These are phyloP conservation scores for Millerozyma acaciae DNA, from an alignment of 805 yeast genomes.

Conservation along the genomic window DNA sequence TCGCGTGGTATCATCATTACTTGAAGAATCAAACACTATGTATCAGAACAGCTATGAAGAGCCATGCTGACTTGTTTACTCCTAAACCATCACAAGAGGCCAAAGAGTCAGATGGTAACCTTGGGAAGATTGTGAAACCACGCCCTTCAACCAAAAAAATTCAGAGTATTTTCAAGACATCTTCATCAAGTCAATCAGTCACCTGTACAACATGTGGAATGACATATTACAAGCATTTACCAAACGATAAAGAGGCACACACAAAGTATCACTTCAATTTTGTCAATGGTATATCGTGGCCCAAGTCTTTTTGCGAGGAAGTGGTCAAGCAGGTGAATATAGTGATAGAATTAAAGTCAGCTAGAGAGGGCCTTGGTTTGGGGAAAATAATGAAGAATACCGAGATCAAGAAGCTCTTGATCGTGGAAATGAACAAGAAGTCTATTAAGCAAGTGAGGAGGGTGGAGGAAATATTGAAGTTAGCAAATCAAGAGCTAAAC, in stretches of 20 bases:
- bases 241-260: constrained; percentile 46
- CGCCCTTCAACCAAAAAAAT: no score
- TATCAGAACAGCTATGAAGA: background rate
- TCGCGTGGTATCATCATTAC: no score
- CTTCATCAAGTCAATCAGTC: no score
- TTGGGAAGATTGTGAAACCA: no score
- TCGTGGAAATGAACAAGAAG: constrained; percentile 20
- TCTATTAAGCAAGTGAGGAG: constrained; percentile 20
- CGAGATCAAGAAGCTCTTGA: constrained; percentile 10
- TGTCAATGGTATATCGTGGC: constrained; percentile 50
- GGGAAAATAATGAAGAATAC: no score
- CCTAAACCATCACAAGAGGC: no score
- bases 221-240: constrained; percentile 43
- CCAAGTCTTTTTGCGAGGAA: constrained; percentile 6
- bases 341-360: constrained; percentile 33
- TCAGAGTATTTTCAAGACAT: no score
- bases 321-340: constrained; percentile 8
- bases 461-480: constrained; percentile 34
- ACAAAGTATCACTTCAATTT: constrained; percentile 47
- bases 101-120: no score
- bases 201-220: constrained; percentile 52
- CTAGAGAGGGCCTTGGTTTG: no score
- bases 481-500: constrained; percentile 58
- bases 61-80: background rate
- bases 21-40: constrained; percentile 1